A percentile compares a stretch with the other conserved stretches of the same genome.
These are phyloP conservation scores for Calonectria pseudoturangicola DNA, from an alignment of 2,329 filamentous ascomycete genomes.

Conservation along the genomic window DNA sequence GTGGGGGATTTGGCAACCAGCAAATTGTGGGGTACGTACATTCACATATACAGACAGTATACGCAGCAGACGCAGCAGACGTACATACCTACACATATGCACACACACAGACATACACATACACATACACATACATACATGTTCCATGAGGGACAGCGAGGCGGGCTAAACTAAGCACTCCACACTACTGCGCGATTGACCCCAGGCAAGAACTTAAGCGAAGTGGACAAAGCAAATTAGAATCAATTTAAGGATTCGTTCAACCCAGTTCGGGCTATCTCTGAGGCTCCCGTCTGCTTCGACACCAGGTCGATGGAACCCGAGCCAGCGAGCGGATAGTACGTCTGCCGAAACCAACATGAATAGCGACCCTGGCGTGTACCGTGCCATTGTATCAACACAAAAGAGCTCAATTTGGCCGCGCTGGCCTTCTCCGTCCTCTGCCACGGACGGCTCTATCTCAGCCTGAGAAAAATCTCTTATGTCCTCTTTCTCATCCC, in stretches of 20 bases:
- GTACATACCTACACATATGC: too few species aligned
- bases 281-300: slow-evolving; percentile 11
- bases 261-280: not conserved
- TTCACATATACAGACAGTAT: too few species aligned
- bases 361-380: slow-evolving; percentile 5
- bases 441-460: not conserved
- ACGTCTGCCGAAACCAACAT: not conserved
- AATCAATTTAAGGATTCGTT: slow-evolving; percentile 21
- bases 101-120: too few species aligned
- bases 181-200: slow-evolving; percentile 11
- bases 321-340: slow-evolving; percentile 22
- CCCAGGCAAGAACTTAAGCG: not conserved
- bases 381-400: not conserved
- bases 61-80: too few species aligned
- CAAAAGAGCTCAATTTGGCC: slow-evolving; percentile 25
- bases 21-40: slow-evolving; percentile 35
- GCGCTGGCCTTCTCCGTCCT: not conserved
- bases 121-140: too few species aligned
- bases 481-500: slow-evolving; percentile 13
- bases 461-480: not conserved
- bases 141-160: not conserved
- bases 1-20: slow-evolving; percentile 28
- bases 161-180: not conserved
- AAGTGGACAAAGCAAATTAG: slow-evolving; percentile 1
- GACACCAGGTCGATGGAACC: slow-evolving; percentile 14